phyloP scores from a whole-genome alignment of 106 monocot species.

The Dendrobium huoshanense region DNA sequence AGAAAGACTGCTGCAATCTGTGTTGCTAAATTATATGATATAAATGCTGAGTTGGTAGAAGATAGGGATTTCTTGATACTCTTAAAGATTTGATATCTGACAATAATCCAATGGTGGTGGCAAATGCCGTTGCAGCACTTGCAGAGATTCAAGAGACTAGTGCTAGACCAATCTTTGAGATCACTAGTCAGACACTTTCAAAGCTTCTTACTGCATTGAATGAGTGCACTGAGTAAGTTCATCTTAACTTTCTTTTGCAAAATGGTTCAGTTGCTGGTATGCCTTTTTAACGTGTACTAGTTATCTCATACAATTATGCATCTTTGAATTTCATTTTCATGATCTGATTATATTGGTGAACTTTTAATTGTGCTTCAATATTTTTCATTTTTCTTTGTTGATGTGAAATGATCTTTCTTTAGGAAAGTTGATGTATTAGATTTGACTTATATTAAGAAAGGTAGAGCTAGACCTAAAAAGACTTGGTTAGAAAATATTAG shows the following conservation, averaged over 20 bases:
- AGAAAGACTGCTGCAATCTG: slow-evolving; percentile 95
- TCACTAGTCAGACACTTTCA: slow-evolving; percentile 81
- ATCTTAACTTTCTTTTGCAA: background rate
- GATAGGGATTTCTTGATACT: slow-evolving; percentile 93
- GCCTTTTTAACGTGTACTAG: background rate
- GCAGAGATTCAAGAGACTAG: slow-evolving; percentile 95
- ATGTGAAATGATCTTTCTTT: background rate
- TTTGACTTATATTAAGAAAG: no score
- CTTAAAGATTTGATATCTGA: slow-evolving; percentile 98
- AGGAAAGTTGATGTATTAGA: no score
- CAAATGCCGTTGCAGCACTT: slow-evolving; percentile 98
- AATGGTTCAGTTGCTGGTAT: background rate
- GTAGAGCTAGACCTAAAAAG: no score
- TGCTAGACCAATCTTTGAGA: slow-evolving; percentile 83
- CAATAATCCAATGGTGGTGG: slow-evolving; percentile 99
- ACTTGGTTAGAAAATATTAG: no score
- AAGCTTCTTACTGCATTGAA: slow-evolving; percentile 96
- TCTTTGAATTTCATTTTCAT: background rate
- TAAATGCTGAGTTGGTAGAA: slow-evolving; percentile 98
- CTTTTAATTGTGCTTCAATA: background rate
- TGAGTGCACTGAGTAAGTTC: slow-evolving; percentile 95
- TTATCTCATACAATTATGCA: background rate
- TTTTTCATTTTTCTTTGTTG: background rate
- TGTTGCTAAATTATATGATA: slow-evolving; percentile 95
- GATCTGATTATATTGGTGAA: background rate